Conservation (phyloP, 306 rosid genomes). For the Begonia peltatifolia region DNA sequence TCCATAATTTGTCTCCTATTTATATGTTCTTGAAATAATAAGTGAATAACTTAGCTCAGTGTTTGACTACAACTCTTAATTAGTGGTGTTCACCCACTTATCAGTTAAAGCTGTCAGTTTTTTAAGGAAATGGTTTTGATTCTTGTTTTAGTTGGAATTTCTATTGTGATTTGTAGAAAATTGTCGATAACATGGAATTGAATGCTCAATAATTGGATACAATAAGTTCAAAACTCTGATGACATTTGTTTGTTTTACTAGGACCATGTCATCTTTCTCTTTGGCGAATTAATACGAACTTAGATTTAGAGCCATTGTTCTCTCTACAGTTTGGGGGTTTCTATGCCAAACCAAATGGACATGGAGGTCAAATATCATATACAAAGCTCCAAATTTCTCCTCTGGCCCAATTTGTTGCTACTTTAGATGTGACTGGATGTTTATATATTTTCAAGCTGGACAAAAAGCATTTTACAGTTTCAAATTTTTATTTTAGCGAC, state of each 20-base stretch:
- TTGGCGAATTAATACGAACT: conserved; percentile 41
- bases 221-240: no score
- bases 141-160: no score
- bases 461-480: conserved; percentile 39
- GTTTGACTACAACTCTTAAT: no score
- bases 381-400: conserved; percentile 80
- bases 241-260: conserved; percentile 15
- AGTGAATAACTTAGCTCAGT: no score
- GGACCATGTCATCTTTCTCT: conserved; percentile 70
- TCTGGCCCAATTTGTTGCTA: conserved; percentile 59
- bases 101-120: no score
- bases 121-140: no score
- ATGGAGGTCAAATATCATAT: conserved; percentile 41
- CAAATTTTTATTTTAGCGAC: conserved; percentile 30
- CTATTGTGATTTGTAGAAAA: no score
- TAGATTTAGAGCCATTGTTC: conserved; percentile 49
- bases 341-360: conserved; percentile 45
- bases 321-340: conserved; percentile 61
- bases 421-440: conserved; percentile 65
- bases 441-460: conserved; percentile 57
- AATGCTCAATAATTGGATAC: no score
- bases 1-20: no score
- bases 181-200: no score
- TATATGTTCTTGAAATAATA: no score
- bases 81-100: no score